Evolutionary conservation across 192 early-diverging fungal genomes (phyloP).

Genomic region (Pilaira anomala): DNA sequence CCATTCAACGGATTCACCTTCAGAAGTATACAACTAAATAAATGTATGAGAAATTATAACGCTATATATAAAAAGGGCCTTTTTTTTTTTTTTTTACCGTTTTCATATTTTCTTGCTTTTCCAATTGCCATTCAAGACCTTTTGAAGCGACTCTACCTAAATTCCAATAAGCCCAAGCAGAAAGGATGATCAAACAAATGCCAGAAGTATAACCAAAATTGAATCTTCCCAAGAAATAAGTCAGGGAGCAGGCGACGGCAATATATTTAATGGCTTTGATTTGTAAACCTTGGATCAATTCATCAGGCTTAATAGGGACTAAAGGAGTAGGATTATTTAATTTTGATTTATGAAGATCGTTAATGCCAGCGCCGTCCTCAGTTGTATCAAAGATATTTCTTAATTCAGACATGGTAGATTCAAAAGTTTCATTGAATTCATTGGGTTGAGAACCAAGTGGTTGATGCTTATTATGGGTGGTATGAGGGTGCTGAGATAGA

Average conservation of each 20-base stretch:
- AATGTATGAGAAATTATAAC: too few relatives aligned
- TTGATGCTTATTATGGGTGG: neutral
- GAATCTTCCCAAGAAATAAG: constrained; percentile 22
- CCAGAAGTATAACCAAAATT: constrained; percentile 13
- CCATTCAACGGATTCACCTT: constrained; percentile 33
- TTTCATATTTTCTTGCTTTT: constrained; percentile 28
- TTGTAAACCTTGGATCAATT: constrained; percentile 8
- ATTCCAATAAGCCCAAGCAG: constrained; percentile 22
- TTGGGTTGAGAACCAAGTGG: neutral
- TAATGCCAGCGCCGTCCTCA: too few relatives aligned
- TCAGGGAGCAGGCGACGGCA: constrained; percentile 4
- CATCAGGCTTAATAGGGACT: constrained; percentile 5
- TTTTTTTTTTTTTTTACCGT: constrained; percentile 13
- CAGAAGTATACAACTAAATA: constrained; percentile 13
- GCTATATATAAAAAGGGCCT: neutral
- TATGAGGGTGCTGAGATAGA: neutral
- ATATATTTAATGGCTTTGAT: constrained; percentile 28
- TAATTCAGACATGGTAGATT: neutral
- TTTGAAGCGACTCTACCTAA: constrained; percentile 12
- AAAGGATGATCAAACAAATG: neutral
- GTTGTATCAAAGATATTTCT: neutral
- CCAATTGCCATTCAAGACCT: constrained; percentile 32
- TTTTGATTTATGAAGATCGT: neutral
- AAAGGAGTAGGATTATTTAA: neutral
- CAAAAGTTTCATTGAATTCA: neutral